These are phyloP conservation scores for Steccherinum ochraceum DNA, from an alignment of 768 basidiomycete species.

Conservation along the genomic window DNA sequence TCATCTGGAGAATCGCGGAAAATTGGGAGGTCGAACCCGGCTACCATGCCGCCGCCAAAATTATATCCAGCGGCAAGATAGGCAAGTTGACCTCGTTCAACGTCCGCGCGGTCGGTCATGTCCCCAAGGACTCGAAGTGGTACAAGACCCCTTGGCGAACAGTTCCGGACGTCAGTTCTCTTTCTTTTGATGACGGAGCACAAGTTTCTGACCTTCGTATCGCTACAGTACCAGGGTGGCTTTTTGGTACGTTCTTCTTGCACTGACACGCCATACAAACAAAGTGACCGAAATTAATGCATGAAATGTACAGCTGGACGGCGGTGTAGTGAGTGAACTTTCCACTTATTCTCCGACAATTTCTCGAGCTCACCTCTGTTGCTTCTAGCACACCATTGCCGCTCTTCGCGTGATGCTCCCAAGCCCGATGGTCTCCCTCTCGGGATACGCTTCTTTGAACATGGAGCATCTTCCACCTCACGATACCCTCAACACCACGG, in stretches of 20 bases:
- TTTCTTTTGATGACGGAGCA: no score
- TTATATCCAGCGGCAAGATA: slow-evolving; percentile 54
- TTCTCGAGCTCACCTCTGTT: background rate
- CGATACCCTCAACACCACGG: slow-evolving; percentile 66
- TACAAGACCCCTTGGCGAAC: slow-evolving; percentile 84
- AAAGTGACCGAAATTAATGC: slow-evolving; percentile 1
- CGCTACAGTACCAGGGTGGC: slow-evolving; percentile 66
- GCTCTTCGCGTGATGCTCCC: slow-evolving; percentile 58
- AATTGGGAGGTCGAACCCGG: slow-evolving; percentile 69
- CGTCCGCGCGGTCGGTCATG: slow-evolving; percentile 41
- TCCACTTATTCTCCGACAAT: slow-evolving; percentile 1
- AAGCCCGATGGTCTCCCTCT: slow-evolving; percentile 43
- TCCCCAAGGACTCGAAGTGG: slow-evolving; percentile 63
- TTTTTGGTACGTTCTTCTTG: slow-evolving; percentile 55
- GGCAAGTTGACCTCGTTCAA: slow-evolving; percentile 70
- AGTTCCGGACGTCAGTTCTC: slow-evolving; percentile 60
- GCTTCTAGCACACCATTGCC: slow-evolving; percentile 57
- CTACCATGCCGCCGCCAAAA: slow-evolving; percentile 38
- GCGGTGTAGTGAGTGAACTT: slow-evolving; percentile 57
- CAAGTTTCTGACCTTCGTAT: slow-evolving; percentile 1
- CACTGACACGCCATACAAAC: slow-evolving; percentile 14
- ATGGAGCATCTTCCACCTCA: slow-evolving; percentile 68
- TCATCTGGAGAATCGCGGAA: slow-evolving; percentile 81
- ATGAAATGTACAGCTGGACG: slow-evolving; percentile 48
- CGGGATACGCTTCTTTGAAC: slow-evolving; percentile 62